These are phyloP conservation scores for Lactarius vividus DNA, from an alignment of 768 basidiomycete genomes.

Conservation along the genomic window DNA sequence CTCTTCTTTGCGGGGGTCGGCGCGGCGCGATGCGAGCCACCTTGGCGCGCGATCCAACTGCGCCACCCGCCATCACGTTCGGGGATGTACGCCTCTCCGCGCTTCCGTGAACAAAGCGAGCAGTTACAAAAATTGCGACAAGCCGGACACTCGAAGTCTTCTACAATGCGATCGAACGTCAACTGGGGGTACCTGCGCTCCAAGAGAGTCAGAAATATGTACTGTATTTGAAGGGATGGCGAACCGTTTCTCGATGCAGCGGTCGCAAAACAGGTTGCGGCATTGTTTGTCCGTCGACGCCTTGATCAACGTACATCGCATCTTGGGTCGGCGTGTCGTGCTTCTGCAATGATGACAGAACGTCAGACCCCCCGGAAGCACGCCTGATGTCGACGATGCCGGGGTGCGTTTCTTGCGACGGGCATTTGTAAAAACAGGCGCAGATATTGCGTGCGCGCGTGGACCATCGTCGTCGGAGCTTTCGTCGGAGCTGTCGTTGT, in stretches of 20 bases:
- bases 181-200: constrained; percentile 40
- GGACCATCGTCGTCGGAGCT: neutral
- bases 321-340: constrained; percentile 11
- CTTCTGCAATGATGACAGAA: constrained; percentile 27
- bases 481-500: neutral
- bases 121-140: constrained; percentile 51
- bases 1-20: neutral
- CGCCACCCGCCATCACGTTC: constrained; percentile 31
- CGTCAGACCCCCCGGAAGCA: neutral
- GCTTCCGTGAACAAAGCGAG: constrained; percentile 41
- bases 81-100: constrained; percentile 48
- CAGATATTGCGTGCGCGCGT: neutral
- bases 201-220: neutral
- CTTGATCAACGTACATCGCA: constrained; percentile 13
- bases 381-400: neutral
- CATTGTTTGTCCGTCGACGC: neutral
- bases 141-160: constrained; percentile 43
- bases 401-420: neutral
- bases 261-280: constrained; percentile 18
- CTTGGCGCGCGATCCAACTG: constrained; percentile 5
- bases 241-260: constrained; percentile 25
- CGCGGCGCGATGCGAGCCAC: neutral
- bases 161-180: constrained; percentile 35
- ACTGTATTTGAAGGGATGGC: neutral
- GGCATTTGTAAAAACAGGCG: neutral